Evolutionary conservation across 257 asterid genomes (phyloP).

Genomic region (Gentiana macrophylla): DNA sequence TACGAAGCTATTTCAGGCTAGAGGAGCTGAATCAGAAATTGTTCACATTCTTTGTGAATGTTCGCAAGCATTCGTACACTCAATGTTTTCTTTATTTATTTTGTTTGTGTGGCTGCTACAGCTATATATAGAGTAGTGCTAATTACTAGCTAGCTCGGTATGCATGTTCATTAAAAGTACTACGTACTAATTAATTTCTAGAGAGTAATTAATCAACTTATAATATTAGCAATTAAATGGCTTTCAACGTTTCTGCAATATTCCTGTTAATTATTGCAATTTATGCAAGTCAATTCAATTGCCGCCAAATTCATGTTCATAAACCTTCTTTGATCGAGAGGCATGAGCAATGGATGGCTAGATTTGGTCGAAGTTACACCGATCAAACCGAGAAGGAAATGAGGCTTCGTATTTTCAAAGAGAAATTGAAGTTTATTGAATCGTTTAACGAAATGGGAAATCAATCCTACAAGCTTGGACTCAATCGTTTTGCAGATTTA

Average conservation of each 20-base stretch:
- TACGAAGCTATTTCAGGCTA: too few species aligned
- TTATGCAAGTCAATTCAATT: background rate
- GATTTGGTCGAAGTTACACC: background rate
- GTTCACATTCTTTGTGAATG: too few species aligned
- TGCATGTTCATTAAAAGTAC: background rate
- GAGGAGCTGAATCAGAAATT: too few species aligned
- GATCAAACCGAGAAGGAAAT: slow-evolving; percentile 1
- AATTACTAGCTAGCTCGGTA: background rate
- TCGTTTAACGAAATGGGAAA: background rate
- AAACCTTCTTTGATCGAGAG: background rate
- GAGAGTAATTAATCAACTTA: too few species aligned
- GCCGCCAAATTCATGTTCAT: background rate
- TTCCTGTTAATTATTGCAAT: background rate
- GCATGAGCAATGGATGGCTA: slow-evolving; percentile 1
- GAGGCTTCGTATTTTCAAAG: background rate
- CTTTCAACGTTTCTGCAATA: background rate
- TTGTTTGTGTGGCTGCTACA: too few species aligned
- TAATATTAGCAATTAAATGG: background rate
- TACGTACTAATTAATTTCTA: too few species aligned
- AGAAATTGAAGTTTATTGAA: background rate
- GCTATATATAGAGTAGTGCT: too few species aligned
- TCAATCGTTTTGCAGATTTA: background rate
- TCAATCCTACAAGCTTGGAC: slow-evolving; percentile 1
- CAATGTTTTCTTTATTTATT: too few species aligned
- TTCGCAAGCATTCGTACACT: too few species aligned